Conservation (phyloP, 257 asterid genomes). For the Eucommia ulmoides region DNA sequence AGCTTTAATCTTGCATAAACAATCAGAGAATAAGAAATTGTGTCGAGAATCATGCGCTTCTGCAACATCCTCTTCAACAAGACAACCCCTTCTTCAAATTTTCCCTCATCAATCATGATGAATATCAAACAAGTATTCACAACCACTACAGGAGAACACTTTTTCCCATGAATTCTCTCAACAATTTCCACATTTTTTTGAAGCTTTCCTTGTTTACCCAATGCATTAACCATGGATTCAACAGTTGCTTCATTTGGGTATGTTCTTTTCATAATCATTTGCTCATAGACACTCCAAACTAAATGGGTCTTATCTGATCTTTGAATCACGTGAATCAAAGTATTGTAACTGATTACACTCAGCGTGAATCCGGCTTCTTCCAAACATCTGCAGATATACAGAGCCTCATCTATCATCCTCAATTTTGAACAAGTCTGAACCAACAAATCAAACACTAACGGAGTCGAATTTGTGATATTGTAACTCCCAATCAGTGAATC, state of each 20-base stretch:
- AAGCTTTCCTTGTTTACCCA: constrained; percentile 68
- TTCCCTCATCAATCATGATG: constrained; percentile 43
- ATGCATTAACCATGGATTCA: constrained; percentile 45
- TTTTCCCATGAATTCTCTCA: constrained; percentile 60
- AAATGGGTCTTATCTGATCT: constrained; percentile 29
- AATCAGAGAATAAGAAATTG: constrained; percentile 45
- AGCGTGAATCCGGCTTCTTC: constrained; percentile 38
- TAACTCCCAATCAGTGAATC: constrained; percentile 42
- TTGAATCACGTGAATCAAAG: constrained; percentile 51
- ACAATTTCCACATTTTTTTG: constrained; percentile 34
- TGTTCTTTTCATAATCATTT: constrained; percentile 39
- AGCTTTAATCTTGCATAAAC: constrained; percentile 57
- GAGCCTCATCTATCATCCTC: constrained; percentile 38
- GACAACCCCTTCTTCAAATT: constrained; percentile 40
- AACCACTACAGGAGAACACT: constrained; percentile 40
- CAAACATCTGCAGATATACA: constrained; percentile 40
- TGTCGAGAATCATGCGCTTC: constrained; percentile 50
- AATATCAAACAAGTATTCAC: constrained; percentile 61
- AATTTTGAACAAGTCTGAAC: constrained; percentile 64
- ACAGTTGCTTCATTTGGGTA: constrained; percentile 46
- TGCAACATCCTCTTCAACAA: constrained; percentile 52
- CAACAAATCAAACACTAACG: constrained; percentile 70
- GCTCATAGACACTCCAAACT: constrained; percentile 62
- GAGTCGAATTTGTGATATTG: constrained; percentile 34
- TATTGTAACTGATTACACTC: constrained; percentile 54